Base-by-base conservation (phyloP, 192 early-diverging fungal species). In the Pilobolus umbonatus region DNA sequence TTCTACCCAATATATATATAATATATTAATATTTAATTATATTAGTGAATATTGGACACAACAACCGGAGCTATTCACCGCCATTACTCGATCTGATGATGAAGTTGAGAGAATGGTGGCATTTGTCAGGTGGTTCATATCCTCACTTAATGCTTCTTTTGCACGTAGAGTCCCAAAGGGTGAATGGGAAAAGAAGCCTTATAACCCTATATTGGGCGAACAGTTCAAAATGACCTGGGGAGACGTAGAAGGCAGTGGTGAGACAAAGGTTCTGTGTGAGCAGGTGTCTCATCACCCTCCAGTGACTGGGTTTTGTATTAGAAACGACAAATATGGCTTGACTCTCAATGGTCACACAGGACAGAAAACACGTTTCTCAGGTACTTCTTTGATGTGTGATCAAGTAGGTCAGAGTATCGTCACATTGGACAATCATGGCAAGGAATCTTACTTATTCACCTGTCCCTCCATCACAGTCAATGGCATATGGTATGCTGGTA, bases 111-210 rank as follows among this genome's bases (percentile, higher is more conserved):
- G 87, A 42, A 83, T 87, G 70, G 62, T 85, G 66, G 77, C 74
- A 35, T 81, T 84, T 39, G 73, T 85, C 24, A 75, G 77, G 52
- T 91, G 89, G 89, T 91, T 85, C 60, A 75, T 91, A 30, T 89
- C 87, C 22, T 86, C 89, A 29, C 76, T 91, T 14, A 85, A 88
- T 55, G 89, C 87, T 25, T 86, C 84, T 28, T 89, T 83, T 69
- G 76, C 84, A 51, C 80, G 77, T 38, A 80, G 87, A 38, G 78
- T 81, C 25, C 85, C 85, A 11, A 82, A 82, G 53, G 83, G 80
- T 9, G 84, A 86, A 74, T 80, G 76, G 67, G 89, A 91, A 55
- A 88, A 88, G 56, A 86, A 83, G 56, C 67, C 58, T 22, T 61
- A 63, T 19, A 79, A 79, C 12, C 77, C 77, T 10, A 65, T 79